Conservation (phyloP, 768 basidiomycete genomes). For the Phylloporus arenicola region DNA sequence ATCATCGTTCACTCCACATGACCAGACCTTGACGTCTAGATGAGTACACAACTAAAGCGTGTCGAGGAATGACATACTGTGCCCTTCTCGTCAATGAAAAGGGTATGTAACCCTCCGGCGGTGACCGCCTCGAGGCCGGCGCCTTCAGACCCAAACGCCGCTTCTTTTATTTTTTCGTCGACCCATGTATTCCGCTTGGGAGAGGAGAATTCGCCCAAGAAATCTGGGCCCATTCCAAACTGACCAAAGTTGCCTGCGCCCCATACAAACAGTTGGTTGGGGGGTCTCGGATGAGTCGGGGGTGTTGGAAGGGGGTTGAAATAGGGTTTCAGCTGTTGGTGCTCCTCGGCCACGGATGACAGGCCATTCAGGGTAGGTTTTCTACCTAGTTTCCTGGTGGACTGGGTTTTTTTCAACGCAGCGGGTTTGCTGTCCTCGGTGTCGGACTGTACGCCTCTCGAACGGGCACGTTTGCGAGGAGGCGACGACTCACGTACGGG, state of each 20-base stretch:
- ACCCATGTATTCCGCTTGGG: constrained; percentile 77
- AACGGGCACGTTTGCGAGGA: constrained; percentile 43
- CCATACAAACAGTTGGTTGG: constrained; percentile 76
- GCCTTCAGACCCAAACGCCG: constrained; percentile 60
- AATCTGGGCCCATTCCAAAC: constrained; percentile 81
- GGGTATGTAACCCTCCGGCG: constrained; percentile 84
- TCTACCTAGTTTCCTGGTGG: constrained; percentile 25
- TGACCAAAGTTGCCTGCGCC: constrained; percentile 95
- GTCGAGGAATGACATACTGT: constrained; percentile 51
- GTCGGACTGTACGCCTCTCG: constrained; percentile 35
- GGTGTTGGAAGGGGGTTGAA: constrained; percentile 63
- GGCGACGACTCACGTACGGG: constrained; percentile 43
- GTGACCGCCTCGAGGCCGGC: constrained; percentile 80
- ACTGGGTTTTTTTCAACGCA: constrained; percentile 22
- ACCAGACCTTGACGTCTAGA: constrained; percentile 56
- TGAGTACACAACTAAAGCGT: constrained; percentile 1
- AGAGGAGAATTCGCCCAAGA: constrained; percentile 64
- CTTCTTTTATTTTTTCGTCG: constrained; percentile 67
- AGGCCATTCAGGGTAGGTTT: constrained; percentile 30
- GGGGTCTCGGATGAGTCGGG: constrained; percentile 53
- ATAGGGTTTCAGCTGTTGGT: constrained; percentile 47
- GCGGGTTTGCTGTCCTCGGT: constrained; percentile 36
- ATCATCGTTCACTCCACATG: constrained; percentile 83
- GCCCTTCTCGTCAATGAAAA: constrained; percentile 87
- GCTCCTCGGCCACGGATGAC: constrained; percentile 27